These are phyloP conservation scores for Gnetum montanum DNA, from an alignment of 75 land plant genomes.

Conservation along the genomic window DNA sequence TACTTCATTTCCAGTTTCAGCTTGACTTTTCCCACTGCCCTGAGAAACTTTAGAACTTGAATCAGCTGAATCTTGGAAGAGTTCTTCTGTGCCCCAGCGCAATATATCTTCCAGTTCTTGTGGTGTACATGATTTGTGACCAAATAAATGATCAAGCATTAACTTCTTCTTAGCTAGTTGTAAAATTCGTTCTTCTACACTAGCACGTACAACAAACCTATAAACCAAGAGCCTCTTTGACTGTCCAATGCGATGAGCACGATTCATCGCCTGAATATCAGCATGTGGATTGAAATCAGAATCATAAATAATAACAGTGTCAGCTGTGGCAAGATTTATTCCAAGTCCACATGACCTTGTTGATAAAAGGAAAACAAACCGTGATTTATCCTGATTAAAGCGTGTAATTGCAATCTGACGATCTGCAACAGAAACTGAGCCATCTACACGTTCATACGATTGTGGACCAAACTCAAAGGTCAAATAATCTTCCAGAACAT, in stretches of 20 bases:
- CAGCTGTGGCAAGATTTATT: conserved; percentile 95
- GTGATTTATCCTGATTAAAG: conserved; percentile 83
- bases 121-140: conserved; percentile 82
- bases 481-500: conserved; percentile 92
- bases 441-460: conserved; percentile 94
- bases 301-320: conserved; percentile 94
- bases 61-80: conserved; percentile 54
- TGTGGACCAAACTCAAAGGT: conserved; percentile 74
- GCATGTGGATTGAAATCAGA: conserved; percentile 99
- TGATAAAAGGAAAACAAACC: conserved; percentile 88
- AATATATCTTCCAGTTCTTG: conserved; percentile 96
- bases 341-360: conserved; percentile 98
- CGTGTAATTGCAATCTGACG: conserved; percentile 86
- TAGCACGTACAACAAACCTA: conserved; percentile 90
- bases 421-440: conserved; percentile 76
- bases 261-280: conserved; percentile 98
- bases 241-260: conserved; percentile 97
- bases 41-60: conserved; percentile 16
- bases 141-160: conserved; percentile 95
- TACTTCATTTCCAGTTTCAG: conserved; percentile 22
- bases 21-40: conserved; percentile 14
- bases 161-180: conserved; percentile 94
- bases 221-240: conserved; percentile 89
- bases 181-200: conserved; percentile 98
- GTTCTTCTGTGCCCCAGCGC: conserved; percentile 95